Conservation (phyloP, 2,329 filamentous ascomycete genomes). For the Alternaria sp. region DNA sequence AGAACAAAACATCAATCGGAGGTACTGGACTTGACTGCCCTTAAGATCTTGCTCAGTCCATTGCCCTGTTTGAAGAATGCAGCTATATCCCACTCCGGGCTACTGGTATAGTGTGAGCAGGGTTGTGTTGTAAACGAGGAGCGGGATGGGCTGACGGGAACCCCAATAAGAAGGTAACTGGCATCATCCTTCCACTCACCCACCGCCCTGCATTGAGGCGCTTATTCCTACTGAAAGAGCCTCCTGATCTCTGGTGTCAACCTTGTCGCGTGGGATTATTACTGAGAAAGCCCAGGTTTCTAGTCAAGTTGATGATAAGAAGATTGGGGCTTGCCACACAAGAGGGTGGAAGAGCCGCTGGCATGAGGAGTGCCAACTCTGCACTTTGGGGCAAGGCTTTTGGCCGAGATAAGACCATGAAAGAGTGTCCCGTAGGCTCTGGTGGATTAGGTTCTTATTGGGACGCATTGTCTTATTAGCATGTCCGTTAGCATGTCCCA, state of each 20-base stretch:
- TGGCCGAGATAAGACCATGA: not conserved
- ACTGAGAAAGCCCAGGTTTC: not conserved
- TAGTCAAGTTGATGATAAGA: not conserved
- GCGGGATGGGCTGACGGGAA: not conserved
- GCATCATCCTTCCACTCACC: not conserved
- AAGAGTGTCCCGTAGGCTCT: not conserved
- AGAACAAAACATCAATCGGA: not conserved
- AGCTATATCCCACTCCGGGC: not conserved
- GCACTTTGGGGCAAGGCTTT: not conserved
- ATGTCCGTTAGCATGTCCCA: not conserved
- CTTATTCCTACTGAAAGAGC: not conserved
- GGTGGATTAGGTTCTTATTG: not conserved
- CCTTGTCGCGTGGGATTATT: not conserved
- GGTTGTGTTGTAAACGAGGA: not conserved
- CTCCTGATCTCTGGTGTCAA: not conserved
- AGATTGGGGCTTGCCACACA: not conserved
- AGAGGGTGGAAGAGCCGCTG: not conserved
- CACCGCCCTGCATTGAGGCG: not conserved
- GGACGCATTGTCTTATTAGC: not conserved
- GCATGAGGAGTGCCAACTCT: not conserved
- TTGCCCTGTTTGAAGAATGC: not conserved
- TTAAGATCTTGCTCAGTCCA: not conserved
- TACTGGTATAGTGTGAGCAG: not conserved
- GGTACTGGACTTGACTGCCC: not conserved
- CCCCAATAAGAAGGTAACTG: not conserved